Conservation (phyloP, 2,329 filamentous ascomycete species). For the Emergomyces africanus region DNA sequence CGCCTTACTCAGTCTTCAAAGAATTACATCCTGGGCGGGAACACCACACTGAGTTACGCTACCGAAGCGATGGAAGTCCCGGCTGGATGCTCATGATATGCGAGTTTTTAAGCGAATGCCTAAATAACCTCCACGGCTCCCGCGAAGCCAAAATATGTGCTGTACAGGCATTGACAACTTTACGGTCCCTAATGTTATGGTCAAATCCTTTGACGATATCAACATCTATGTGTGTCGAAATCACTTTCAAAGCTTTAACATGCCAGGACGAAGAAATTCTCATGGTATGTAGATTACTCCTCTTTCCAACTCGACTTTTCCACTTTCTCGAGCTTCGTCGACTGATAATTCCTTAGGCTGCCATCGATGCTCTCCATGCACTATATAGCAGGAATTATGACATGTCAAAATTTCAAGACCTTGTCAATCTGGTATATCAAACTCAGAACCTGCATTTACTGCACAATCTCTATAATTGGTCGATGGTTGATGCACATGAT, state of each 20-base stretch:
- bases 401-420: slow-evolving; percentile 62
- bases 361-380: slow-evolving; percentile 71
- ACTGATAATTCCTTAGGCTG: slow-evolving; percentile 42
- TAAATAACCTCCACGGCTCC: slow-evolving; percentile 53
- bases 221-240: slow-evolving; percentile 55
- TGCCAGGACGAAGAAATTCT: slow-evolving; percentile 59
- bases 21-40: slow-evolving; percentile 67
- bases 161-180: slow-evolving; percentile 61
- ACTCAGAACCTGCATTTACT: slow-evolving; percentile 58
- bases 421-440: slow-evolving; percentile 69
- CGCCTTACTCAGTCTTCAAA: slow-evolving; percentile 59
- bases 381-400: slow-evolving; percentile 65
- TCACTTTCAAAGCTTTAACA: slow-evolving; percentile 59
- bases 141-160: slow-evolving; percentile 57
- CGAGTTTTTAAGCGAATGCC: slow-evolving; percentile 58
- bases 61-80: slow-evolving; percentile 65
- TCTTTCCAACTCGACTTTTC: background rate
- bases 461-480: slow-evolving; percentile 66
- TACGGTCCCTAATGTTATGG: slow-evolving; percentile 76
- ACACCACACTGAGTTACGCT: slow-evolving; percentile 55
- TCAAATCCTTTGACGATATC: slow-evolving; percentile 71
- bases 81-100: slow-evolving; percentile 78
- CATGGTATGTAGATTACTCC: slow-evolving; percentile 41
- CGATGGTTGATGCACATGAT: slow-evolving; percentile 63
- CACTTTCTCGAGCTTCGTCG: background rate